Evolutionary conservation across 352 stramenopile genomes (phyloP).

Genomic region (Blastocystis sp.): DNA sequence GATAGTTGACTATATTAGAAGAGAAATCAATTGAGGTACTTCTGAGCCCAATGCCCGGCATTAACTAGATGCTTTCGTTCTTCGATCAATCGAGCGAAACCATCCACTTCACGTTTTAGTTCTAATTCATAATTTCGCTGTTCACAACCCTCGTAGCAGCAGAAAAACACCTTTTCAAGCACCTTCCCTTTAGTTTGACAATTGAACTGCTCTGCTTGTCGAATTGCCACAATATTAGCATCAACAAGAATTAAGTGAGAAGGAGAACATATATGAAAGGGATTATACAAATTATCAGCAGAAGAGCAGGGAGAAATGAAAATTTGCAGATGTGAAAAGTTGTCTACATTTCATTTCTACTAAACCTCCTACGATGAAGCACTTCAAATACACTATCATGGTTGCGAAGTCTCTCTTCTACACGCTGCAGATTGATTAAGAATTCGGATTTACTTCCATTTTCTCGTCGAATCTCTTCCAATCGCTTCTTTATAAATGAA

Average conservation of each 20-base stretch:
- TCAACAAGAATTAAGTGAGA: background rate
- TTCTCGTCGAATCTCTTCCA: background rate
- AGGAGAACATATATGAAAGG: background rate
- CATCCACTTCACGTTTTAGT: conserved; percentile 1
- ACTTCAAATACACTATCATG: background rate
- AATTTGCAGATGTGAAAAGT: background rate
- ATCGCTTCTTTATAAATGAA: background rate
- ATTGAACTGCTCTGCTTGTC: conserved; percentile 38
- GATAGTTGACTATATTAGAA: background rate
- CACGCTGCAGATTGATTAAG: background rate
- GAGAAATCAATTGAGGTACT: background rate
- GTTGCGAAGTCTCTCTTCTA: background rate
- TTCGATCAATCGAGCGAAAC: conserved; percentile 15
- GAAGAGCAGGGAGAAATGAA: background rate
- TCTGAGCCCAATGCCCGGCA: background rate
- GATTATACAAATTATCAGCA: background rate
- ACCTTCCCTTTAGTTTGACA: background rate
- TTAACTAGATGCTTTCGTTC: conserved; percentile 40
- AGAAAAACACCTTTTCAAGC: conserved; percentile 6
- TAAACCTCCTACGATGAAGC: background rate
- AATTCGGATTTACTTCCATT: background rate
- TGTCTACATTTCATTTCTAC: background rate
- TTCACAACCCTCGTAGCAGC: conserved; percentile 28
- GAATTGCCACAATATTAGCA: background rate
- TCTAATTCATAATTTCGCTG: conserved; percentile 32